Base-by-base conservation (phyloP, 2,329 filamentous ascomycete species). In the Triangularia verruculosa region DNA sequence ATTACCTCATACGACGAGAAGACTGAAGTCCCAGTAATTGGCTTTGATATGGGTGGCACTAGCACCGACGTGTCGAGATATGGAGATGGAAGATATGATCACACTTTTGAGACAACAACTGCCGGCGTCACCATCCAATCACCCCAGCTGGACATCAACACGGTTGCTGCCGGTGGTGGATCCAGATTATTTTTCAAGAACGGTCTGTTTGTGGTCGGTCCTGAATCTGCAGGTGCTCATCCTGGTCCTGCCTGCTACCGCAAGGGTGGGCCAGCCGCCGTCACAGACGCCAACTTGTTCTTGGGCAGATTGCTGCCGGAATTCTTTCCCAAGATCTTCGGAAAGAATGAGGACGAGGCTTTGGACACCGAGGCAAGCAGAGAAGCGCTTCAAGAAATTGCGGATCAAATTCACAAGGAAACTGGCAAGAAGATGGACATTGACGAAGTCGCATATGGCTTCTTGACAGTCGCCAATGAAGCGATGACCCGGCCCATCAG, bases 291-390 rank as follows among this genome's bases (percentile, higher is more conserved):
- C 1, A 97, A 97, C 70, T 76, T 97, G 5, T 92, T 92, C 70
- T 85, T 97, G 0, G 93, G 93, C 0, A 85, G 93, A 43, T 80
- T 98, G 3, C 78, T 97, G 1, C 93, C 93, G 0, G 91, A 96
- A 66, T 96, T 95, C 80, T 97, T 97, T 72, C 93, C 93, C 0
- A 94, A 93, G 74, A 97, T 98, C 64, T 97, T 98, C 70, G 94
- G 94, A 54, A 89, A 92, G 74, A 89, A 93, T 53, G 93, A 97
- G 73, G 83, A 97, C 63, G 86, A 95, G 74, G 88, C 88, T 0
- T 78, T 97, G 1, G 93, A 97, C 72, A 80, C 85, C 1, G 84
- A 89, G 62, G 90, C 91, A 0, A 96, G 91, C 70, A 84, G 87
- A 73, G 87, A 85, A 70, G 83, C 91, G 0, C 90, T 97, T 65